Percentiles rank a stretch among this genome's conserved stretches.
Evolutionary conservation across 192 early-diverging fungal genomes (phyloP).

Genomic region (Helicostylum pulchrum): DNA sequence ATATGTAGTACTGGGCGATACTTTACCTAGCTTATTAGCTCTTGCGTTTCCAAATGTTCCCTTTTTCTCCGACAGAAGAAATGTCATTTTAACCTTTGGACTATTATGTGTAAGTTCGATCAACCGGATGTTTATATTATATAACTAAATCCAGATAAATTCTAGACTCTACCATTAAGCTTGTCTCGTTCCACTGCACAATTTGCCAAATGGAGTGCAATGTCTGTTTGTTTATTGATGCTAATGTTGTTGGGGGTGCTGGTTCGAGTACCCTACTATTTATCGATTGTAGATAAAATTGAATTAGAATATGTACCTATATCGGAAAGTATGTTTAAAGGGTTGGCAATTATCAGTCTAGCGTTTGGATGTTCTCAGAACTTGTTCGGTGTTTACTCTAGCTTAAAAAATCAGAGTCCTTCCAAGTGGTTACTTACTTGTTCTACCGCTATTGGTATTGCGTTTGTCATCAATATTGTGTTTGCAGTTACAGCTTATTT

Average conservation of each 20-base stretch:
- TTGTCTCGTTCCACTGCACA: conserved; percentile 60
- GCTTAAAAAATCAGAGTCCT: conserved; percentile 39
- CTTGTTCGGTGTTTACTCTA: conserved; percentile 51
- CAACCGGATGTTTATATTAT: neutral
- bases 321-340: conserved; percentile 51
- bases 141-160: neutral
- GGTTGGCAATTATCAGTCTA: conserved; percentile 65
- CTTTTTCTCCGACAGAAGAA: conserved; percentile 22
- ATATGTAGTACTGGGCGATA: conserved; percentile 44
- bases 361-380: conserved; percentile 62
- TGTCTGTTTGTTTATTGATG: conserved; percentile 57
- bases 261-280: conserved; percentile 52
- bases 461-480: conserved; percentile 48
- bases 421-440: conserved; percentile 46
- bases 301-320: conserved; percentile 12
- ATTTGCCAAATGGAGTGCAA: conserved; percentile 50
- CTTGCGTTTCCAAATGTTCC: conserved; percentile 27
- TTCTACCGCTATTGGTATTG: conserved; percentile 41
- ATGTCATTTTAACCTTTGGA: conserved; percentile 36
- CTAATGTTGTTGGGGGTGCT: conserved; percentile 57
- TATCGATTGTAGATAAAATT: conserved; percentile 4
- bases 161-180: conserved; percentile 54
- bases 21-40: conserved; percentile 37
- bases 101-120: conserved; percentile 17
- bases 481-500: conserved; percentile 60